phyloP scores from a whole-genome alignment of 73 alveolate genomes.

The Paramecium sonneborni region DNA sequence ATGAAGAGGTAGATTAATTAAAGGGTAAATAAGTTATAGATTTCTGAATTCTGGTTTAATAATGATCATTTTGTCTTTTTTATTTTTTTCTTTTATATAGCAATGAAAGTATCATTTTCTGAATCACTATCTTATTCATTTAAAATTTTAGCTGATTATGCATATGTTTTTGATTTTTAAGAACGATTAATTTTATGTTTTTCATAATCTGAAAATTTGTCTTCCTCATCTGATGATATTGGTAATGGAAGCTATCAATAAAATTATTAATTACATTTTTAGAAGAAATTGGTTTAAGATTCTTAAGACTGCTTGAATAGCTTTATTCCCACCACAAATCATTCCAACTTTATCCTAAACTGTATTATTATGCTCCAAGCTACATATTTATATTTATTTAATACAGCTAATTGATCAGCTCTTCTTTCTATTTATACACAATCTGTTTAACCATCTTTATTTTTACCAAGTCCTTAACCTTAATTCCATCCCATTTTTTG shows the following conservation, averaged over 20 bases:
- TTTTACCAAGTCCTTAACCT: constrained; percentile 17
- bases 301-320: constrained; percentile 35
- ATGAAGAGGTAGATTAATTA: not conserved
- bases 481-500: constrained; percentile 21
- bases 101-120: not conserved
- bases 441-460: constrained; percentile 31
- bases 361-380: not conserved
- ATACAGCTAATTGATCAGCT: constrained; percentile 16
- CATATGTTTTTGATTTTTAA: not conserved
- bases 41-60: not conserved
- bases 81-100: not conserved
- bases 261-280: not conserved
- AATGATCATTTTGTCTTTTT: constrained; percentile 1
- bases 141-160: not conserved
- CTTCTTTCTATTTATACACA: constrained; percentile 46
- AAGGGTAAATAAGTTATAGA: not conserved
- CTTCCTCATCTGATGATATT: constrained; percentile 15
- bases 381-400: not conserved
- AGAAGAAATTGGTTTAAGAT: constrained; percentile 19
- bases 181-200: not conserved
- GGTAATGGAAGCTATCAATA: not conserved
- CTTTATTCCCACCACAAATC: constrained; percentile 54
- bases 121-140: constrained; percentile 2
- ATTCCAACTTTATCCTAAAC: constrained; percentile 24
- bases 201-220: constrained; percentile 37